Evolutionary conservation across 2,329 filamentous ascomycete species (phyloP).

Genomic region (Xylaria multiplex): DNA sequence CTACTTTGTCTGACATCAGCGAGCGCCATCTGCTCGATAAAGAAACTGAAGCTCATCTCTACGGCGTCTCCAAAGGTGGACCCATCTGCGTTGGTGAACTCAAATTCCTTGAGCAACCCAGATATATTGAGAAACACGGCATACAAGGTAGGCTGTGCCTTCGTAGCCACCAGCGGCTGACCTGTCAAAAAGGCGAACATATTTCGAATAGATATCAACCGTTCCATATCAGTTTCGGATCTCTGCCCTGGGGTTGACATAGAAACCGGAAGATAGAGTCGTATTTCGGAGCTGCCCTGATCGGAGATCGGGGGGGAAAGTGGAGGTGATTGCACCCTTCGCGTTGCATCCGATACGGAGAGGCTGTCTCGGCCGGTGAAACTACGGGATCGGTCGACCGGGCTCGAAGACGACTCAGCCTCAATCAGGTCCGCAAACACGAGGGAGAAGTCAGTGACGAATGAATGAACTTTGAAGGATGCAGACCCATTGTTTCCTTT

Average conservation of each 20-base stretch:
- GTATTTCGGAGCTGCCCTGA: constrained; percentile 54
- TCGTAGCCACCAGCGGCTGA: constrained; percentile 70
- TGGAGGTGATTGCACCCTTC: constrained; percentile 52
- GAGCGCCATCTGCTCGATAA: constrained; percentile 79
- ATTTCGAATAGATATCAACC: constrained; percentile 69
- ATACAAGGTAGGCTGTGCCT: constrained; percentile 62
- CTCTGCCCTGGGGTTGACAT: constrained; percentile 51
- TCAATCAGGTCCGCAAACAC: constrained; percentile 65
- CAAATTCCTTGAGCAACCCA: constrained; percentile 64
- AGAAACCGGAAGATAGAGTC: constrained; percentile 65
- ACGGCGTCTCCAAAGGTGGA: constrained; percentile 69
- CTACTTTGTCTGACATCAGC: constrained; percentile 83
- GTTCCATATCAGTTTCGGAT: constrained; percentile 60
- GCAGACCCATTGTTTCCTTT: constrained; percentile 61
- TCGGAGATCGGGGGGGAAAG: constrained; percentile 52
- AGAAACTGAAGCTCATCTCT: constrained; percentile 74
- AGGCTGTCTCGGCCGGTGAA: constrained; percentile 61
- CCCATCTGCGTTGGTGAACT: constrained; percentile 66
- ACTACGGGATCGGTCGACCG: constrained; percentile 53
- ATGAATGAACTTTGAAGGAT: constrained; percentile 69
- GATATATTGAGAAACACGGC: constrained; percentile 65
- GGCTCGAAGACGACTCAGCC: constrained; percentile 52
- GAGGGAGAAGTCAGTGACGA: constrained; percentile 63
- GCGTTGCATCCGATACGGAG: constrained; percentile 60
- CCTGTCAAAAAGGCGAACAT: constrained; percentile 73